These are phyloP conservation scores for Daedaleopsis nitida DNA, from an alignment of 768 basidiomycete species.

Conservation along the genomic window DNA sequence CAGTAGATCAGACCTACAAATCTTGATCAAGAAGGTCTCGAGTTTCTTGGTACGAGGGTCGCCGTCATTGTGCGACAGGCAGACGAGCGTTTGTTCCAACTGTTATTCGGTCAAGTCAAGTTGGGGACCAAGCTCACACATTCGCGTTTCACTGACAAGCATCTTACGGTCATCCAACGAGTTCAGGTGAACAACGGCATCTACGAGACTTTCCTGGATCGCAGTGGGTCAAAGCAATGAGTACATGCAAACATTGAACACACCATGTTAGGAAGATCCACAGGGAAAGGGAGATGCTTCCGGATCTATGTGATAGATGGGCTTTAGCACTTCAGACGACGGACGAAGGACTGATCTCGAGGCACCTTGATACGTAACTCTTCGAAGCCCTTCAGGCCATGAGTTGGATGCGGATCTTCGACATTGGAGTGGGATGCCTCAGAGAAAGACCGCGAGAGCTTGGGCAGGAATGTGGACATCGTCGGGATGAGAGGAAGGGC, in stretches of 20 bases:
- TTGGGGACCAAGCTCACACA: neutral
- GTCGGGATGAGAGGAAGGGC: neutral
- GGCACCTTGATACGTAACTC: conserved; percentile 47
- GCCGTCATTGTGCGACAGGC: conserved; percentile 60
- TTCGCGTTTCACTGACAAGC: conserved; percentile 46
- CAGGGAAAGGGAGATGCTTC: conserved; percentile 39
- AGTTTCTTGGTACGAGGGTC: conserved; percentile 44
- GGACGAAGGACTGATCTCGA: too few relatives aligned
- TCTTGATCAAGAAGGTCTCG: conserved; percentile 45
- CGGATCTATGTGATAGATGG: conserved; percentile 38
- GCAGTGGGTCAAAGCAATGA: neutral
- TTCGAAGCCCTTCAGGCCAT: conserved; percentile 28
- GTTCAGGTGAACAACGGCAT: conserved; percentile 58
- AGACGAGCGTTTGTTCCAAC: conserved; percentile 72
- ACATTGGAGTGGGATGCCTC: neutral
- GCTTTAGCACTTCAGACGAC: too few relatives aligned
- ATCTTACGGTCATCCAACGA: conserved; percentile 79
- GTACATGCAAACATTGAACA: conserved; percentile 14
- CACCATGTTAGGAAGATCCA: conserved; percentile 47
- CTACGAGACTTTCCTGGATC: conserved; percentile 58
- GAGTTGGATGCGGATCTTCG: neutral
- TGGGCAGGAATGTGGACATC: neutral
- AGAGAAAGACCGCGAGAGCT: neutral
- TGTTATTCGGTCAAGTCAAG: conserved; percentile 27
- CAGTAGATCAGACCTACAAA: conserved; percentile 47